A percentile compares a stretch with the other conserved stretches of the same genome.
phyloP scores from a whole-genome alignment of 768 basidiomycete species.

The Trametes villosa region DNA sequence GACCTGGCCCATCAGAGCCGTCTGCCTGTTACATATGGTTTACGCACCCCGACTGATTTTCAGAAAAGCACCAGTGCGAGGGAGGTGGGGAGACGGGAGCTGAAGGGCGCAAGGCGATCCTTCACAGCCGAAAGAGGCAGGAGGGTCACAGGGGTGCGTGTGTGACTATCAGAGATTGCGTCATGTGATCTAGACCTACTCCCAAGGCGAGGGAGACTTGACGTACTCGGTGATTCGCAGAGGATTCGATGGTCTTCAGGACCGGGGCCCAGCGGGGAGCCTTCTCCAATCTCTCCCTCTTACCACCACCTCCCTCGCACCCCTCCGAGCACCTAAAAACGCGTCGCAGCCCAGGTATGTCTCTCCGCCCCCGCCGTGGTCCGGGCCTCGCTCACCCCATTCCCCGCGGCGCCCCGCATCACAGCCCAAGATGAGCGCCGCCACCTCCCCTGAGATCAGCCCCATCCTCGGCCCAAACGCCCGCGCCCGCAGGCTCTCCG shows the following conservation, averaged over 20 bases:
- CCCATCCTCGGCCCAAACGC: slow-evolving; percentile 27
- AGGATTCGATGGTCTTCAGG: slow-evolving; percentile 14
- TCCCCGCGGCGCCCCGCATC: slow-evolving; percentile 12
- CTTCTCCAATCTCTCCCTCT: slow-evolving; percentile 8
- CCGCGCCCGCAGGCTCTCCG: slow-evolving; percentile 45
- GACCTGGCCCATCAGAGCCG: neutral
- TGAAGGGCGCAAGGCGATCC: slow-evolving; percentile 3
- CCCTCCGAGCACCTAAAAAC: neutral
- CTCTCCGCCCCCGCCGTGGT: slow-evolving; percentile 11
- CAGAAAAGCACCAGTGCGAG: neutral
- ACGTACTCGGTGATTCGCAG: slow-evolving; percentile 24
- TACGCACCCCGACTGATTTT: neutral
- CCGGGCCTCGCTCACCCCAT: slow-evolving; percentile 6
- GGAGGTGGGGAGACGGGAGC: neutral
- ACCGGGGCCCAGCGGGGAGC: neutral
- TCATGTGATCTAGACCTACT: slow-evolving; percentile 21
- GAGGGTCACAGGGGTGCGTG: slow-evolving; percentile 2
- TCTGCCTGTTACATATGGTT: neutral
- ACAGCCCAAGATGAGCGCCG: slow-evolving; percentile 22
- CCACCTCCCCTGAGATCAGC: slow-evolving; percentile 28
- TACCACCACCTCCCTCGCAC: slow-evolving; percentile 17
- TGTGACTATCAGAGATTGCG: slow-evolving; percentile 18
- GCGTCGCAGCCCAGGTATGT: slow-evolving; percentile 2
- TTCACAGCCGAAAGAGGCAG: slow-evolving; percentile 8
- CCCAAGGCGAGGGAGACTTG: slow-evolving; percentile 24